Base-by-base conservation (phyloP, 164 flowering plant species). In the Taxillus chinensis region DNA sequence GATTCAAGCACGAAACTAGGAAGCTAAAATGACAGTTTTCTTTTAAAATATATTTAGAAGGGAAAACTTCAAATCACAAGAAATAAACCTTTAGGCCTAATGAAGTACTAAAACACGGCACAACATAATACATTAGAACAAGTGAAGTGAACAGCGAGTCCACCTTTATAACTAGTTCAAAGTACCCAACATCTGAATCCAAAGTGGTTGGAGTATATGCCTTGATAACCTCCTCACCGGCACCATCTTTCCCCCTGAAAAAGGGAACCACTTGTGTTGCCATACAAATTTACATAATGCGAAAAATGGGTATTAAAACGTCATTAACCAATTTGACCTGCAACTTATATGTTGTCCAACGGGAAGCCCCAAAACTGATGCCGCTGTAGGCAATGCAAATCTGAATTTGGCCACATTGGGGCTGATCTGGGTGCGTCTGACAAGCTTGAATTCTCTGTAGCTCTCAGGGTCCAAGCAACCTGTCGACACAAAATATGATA, bases 91-190 rank as follows among this genome's bases (percentile, higher is more conserved):
- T 27, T 27, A 27, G 27, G 27, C 27, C 27, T 27, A 27, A 27
- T 27, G 0, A 27, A 27, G 27, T 27, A 27, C 27, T 27, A 27
- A 27, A 27, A 27, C 27, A 27, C 27, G 27, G 27, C 27, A 27
- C 2, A 27, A 2, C 27, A 27, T 27, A 27, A 27, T 27, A 27
- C 27, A 27, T 27, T 27, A 27, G 27, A 27, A 27, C 27, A 27
- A 2, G 27, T 27, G 27, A 27, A 27, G 27, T 27, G 27, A 27
- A 27, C 27, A 27, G 27, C 27, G 27, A 27, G 27, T 9, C 8
- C 64, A 89, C 99, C 99, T 95, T 95, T 59, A 91, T 91, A 63
- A 95, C 99, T 39, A 95, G 72, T 69, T 91, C 97, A 71, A 95
- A 95, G 68, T 81, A 67, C 51, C 99, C 99, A 70, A 91, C 80